Conservation (phyloP, 2,329 filamentous ascomycete genomes). For the Talaromyces sp. region DNA sequence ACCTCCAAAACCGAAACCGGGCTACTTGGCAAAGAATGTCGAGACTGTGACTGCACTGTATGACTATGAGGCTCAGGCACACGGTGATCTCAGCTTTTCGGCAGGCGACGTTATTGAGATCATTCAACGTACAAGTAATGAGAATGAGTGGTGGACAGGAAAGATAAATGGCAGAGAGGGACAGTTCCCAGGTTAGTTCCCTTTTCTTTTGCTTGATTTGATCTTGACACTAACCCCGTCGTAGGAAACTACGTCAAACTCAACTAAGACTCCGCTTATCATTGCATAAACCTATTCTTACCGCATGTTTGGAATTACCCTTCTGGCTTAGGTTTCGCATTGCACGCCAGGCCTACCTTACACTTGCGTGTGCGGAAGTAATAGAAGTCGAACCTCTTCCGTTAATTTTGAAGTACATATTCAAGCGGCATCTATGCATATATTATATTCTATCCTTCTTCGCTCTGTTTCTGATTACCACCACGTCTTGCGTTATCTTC, state of each 20-base stretch:
- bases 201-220: not conserved
- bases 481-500: not conserved
- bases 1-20: constrained; percentile 80
- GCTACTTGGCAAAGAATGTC: constrained; percentile 63
- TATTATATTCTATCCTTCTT: constrained; percentile 2
- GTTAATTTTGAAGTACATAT: constrained; percentile 14
- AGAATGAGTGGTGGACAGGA: constrained; percentile 97
- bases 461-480: not conserved
- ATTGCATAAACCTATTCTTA: not conserved
- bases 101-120: constrained; percentile 91
- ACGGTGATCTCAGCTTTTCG: constrained; percentile 86
- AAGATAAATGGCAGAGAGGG: constrained; percentile 74
- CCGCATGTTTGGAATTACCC: not conserved
- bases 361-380: not conserved
- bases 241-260: constrained; percentile 44
- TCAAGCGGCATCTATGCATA: constrained; percentile 13
- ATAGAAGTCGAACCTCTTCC: not conserved
- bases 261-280: constrained; percentile 25
- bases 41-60: constrained; percentile 90
- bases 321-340: not conserved
- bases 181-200: constrained; percentile 80
- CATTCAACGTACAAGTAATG: constrained; percentile 73
- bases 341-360: not conserved
- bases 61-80: constrained; percentile 93
- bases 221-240: not conserved